Base-by-base conservation (phyloP, 2,329 filamentous ascomycete genomes). In the Talaromyces sp. region DNA sequence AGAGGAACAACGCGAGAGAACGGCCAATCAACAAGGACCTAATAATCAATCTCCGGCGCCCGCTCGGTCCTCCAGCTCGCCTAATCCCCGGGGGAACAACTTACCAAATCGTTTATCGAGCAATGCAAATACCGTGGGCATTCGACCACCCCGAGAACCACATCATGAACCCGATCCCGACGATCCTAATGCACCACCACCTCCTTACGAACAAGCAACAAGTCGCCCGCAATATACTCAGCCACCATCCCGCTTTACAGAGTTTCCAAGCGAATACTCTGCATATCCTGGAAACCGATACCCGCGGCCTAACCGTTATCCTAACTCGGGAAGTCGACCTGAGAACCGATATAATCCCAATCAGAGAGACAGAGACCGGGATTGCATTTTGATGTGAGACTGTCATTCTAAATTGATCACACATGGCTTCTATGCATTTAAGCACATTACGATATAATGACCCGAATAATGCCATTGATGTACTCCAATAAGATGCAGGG, bases 1-100 rank as follows among this genome's bases (percentile, higher is more conserved):
- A 69, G 93, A 97, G 70, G 91, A 97, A 58, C 86, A 91, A 64
- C 82, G 86, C 13, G 85, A 91, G 58, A 60, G 57, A 27, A 51
- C 50, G 14, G 42, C 55, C 42, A 57, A 82, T 83, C n/a, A 76
- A 71, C 50, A 51, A 69, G n/a, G 33, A 20, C 51, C 36, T 49
- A 52, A 52, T 16, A 47, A 11, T 10, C 27, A 30, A 16, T 27
- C 32, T 32, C 32, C 44, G 10, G 54, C 58, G 17, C 60, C 65
- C 19, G 39, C 54, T 36, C 57, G 57, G 10, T 45, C 64, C 37
- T 53, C 64, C 14, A 52, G 32, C 16, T 35, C 45, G 8, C 49
- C 55, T 27, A 43, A 45, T 3, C 51, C 52, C 42, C 54, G 47
- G 24, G 52, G 61, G 51, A 57, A 43, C 37, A 55, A 56, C 35